Evolutionary conservation across 176 grass and related monocot species (phyloP), one percentile per base, ranked within the genome.

Genomic region (Avena sativa): DNA sequence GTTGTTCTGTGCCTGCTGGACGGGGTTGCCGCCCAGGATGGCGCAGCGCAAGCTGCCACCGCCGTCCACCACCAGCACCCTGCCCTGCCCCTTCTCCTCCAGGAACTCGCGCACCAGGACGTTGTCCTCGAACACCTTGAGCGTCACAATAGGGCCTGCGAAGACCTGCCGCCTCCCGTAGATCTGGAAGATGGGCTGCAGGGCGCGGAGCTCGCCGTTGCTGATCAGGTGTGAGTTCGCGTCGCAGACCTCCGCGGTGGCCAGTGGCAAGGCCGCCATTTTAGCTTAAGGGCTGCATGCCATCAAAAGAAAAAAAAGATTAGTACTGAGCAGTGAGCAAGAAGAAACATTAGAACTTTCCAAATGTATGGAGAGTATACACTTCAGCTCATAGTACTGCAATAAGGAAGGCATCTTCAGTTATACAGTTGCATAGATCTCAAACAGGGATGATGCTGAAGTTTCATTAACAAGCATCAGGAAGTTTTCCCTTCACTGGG

Each of bases 81-180:
- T 84, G 46, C 95, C 93, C 12, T 95, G 67, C 13, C 95, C 95
- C 83, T 88, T 93, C 82, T 95, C 89, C 72, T 97, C 91, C 0
- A 97, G 85, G 63, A 98, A 90, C 55, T 98, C 95, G 0, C 93
- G 91, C 2, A 97, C 77, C 4, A 97, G 83, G 3, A 97, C 95
- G 20, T 97, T 97, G 85, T 97, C 95, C 77, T 98, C 95, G 0
- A 92, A 98, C 1, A 98, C 91, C 91, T 98, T 98, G 44, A 98
- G 89, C 3, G 95, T 98, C 60, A 91, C 95, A 0, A 93, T 66
- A 2, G 95, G 95, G 5, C 95, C 95, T 0, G 95, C 87, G 1
- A 98, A 98, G 9, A 93, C 89, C 58, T 88, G 89, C 56, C 93
- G 85, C 68, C 91, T 88, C 6, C 95, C 93, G 3, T 93, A 95